These are phyloP conservation scores for Picea glauca DNA, from an alignment of 75 land plant genomes.

Conservation along the genomic window DNA sequence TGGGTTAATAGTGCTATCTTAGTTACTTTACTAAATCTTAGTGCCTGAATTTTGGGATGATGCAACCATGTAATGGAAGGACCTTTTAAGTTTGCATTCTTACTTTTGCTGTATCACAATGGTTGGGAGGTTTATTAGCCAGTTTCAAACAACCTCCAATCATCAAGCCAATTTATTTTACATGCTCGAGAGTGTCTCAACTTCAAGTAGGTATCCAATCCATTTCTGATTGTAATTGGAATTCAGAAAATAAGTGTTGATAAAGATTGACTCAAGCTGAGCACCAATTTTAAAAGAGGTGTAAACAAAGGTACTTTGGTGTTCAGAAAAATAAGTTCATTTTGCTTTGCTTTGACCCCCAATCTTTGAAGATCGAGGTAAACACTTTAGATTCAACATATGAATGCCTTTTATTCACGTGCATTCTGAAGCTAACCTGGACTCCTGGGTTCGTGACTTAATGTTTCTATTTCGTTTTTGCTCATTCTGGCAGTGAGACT, in stretches of 20 bases:
- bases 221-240: constrained; percentile 22
- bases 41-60: not conserved
- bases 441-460: constrained; percentile 11
- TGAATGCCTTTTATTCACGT: constrained; percentile 8
- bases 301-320: not conserved
- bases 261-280: not conserved
- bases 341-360: constrained; percentile 2
- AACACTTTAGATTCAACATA: constrained; percentile 7
- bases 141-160: constrained; percentile 11
- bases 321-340: constrained; percentile 1
- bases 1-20: constrained; percentile 2
- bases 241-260: constrained; percentile 13
- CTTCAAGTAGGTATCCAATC: constrained; percentile 46
- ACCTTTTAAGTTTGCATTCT: constrained; percentile 9
- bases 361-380: constrained; percentile 6
- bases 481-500: constrained; percentile 14
- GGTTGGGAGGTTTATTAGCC: constrained; percentile 10
- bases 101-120: constrained; percentile 6
- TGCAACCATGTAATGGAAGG: not conserved
- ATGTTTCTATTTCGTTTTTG: constrained; percentile 14
- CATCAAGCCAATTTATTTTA: constrained; percentile 4
- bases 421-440: constrained; percentile 11
- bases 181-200: constrained; percentile 11
- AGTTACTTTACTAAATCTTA: not conserved
- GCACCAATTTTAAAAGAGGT: not conserved